Conservation (phyloP, 164 flowering plant genomes). For the Sedum album region DNA sequence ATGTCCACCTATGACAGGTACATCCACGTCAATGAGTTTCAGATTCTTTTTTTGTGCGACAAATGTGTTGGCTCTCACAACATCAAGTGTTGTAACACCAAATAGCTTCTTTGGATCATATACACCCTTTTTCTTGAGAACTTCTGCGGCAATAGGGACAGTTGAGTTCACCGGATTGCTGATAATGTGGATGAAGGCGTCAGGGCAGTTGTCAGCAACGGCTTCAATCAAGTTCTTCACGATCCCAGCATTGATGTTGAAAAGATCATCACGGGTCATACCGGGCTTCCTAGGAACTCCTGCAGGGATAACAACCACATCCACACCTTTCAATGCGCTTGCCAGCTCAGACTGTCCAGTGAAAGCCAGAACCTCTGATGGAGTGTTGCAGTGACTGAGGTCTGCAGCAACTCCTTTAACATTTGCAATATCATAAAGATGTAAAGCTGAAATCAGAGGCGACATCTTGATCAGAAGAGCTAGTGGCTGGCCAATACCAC, state of each 20-base stretch:
- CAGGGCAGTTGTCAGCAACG: too few species aligned
- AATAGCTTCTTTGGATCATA: slow-evolving; percentile 64
- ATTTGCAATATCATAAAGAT: slow-evolving; percentile 61
- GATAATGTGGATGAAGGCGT: slow-evolving; percentile 20
- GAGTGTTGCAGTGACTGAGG: slow-evolving; percentile 70
- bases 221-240: too few species aligned
- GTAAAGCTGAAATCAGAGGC: slow-evolving; percentile 47
- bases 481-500: slow-evolving; percentile 54
- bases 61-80: slow-evolving; percentile 66
- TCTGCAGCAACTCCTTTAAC: slow-evolving; percentile 49
- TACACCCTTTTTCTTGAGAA: slow-evolving; percentile 57
- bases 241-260: too few species aligned
- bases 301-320: slow-evolving; percentile 62
- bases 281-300: slow-evolving; percentile 55
- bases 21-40: slow-evolving; percentile 58
- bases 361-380: slow-evolving; percentile 48
- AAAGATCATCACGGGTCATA: slow-evolving; percentile 8
- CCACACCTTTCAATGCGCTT: slow-evolving; percentile 39
- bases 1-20: slow-evolving; percentile 68
- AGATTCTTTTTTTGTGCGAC: slow-evolving; percentile 59
- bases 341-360: slow-evolving; percentile 49
- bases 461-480: slow-evolving; percentile 62
- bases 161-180: slow-evolving; percentile 67
- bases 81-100: slow-evolving; percentile 65
- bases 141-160: slow-evolving; percentile 59